Evolutionary conservation across 805 yeast species (phyloP).

Genomic region (Ogataea philodendri): DNA sequence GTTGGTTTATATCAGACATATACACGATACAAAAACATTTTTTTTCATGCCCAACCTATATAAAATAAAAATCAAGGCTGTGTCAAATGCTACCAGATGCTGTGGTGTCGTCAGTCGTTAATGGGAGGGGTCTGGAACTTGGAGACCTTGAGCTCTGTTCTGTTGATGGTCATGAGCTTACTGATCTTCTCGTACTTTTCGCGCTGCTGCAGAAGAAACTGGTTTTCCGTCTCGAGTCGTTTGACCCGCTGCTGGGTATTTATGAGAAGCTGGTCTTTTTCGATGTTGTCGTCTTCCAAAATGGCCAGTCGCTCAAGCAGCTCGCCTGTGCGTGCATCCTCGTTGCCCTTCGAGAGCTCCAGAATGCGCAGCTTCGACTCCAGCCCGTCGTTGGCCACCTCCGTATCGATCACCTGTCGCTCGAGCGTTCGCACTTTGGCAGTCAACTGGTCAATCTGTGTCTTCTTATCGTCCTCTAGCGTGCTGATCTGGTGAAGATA

Average conservation of each 20-base stretch:
- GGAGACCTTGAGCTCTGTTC: constrained; percentile 23
- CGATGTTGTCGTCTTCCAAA: constrained; percentile 19
- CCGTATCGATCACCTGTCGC: constrained; percentile 21
- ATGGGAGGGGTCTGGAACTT: constrained; percentile 29
- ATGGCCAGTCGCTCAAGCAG: constrained; percentile 26
- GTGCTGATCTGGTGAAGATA: constrained; percentile 11
- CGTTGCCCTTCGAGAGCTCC: constrained; percentile 7
- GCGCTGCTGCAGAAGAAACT: constrained; percentile 1
- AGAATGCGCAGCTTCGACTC: constrained; percentile 24
- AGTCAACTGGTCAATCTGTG: constrained; percentile 5
- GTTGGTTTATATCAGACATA: constrained; percentile 20
- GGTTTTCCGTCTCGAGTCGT: constrained; percentile 1
- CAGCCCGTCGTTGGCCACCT: constrained; percentile 27
- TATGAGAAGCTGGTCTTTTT: constrained; percentile 14
- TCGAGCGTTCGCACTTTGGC: constrained; percentile 10
- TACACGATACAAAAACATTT: constrained; percentile 4
- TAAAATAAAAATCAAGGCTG: constrained; percentile 2
- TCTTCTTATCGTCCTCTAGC: constrained; percentile 6
- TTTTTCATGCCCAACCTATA: background rate
- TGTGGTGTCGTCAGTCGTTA: constrained; percentile 6
- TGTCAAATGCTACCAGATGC: constrained; percentile 3
- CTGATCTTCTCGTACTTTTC: constrained; percentile 25
- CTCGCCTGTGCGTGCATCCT: constrained; percentile 19
- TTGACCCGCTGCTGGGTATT: constrained; percentile 3
- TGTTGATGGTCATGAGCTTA: constrained; percentile 22